phyloP scores from a whole-genome alignment of 2,329 filamentous ascomycete species.

The Westerdykella sp. region DNA sequence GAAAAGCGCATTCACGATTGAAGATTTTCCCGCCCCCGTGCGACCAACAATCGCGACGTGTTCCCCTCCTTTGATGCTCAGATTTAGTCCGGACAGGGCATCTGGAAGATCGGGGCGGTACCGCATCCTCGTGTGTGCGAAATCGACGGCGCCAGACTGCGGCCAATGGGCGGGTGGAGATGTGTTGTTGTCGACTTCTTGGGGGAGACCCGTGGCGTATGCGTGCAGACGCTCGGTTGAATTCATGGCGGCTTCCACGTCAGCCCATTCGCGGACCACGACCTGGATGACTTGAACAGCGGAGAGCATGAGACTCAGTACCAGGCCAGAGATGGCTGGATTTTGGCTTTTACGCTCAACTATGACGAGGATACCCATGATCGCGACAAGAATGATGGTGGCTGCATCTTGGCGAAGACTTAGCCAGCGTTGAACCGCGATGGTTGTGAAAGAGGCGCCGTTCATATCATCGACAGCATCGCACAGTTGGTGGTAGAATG shows the following conservation, averaged over 20 bases:
- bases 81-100: too few species aligned
- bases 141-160: not conserved
- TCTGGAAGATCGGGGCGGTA: not conserved
- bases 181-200: not conserved
- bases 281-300: not conserved
- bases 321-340: not conserved
- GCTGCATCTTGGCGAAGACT: not conserved
- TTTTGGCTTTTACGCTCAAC: not conserved
- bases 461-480: constrained; percentile 1
- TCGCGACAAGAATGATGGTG: not conserved
- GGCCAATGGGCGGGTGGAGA: not conserved
- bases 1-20: constrained; percentile 41
- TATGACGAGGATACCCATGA: not conserved
- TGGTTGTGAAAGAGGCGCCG: not conserved
- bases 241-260: constrained; percentile 4
- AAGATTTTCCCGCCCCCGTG: constrained; percentile 47
- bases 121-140: not conserved
- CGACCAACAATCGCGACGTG: constrained; percentile 46
- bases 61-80: not conserved
- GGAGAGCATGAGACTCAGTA: not conserved
- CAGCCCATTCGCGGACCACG: not conserved
- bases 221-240: constrained; percentile 1
- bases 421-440: not conserved
- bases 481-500: not conserved
- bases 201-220: constrained; percentile 1